Evolutionary conservation across 352 stramenopile species (phyloP).

Genomic region (Globisporangium mamillatum): DNA sequence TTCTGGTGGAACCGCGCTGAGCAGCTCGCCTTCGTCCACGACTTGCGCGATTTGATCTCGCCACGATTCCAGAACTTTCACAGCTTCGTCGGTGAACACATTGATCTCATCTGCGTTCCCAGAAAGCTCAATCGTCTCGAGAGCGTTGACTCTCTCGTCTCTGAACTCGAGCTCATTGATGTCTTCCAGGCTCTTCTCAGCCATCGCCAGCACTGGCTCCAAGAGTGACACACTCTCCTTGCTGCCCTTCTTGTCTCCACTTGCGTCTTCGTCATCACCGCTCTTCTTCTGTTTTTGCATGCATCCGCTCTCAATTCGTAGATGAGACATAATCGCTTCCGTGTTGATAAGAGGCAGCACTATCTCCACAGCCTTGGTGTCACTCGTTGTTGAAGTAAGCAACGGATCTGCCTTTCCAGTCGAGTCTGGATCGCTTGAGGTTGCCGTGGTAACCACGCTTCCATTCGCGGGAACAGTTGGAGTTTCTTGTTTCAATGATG

Average conservation of each 20-base stretch:
- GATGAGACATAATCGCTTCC: slow-evolving; percentile 56
- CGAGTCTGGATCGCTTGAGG: neutral
- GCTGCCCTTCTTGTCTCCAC: slow-evolving; percentile 10
- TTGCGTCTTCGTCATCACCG: slow-evolving; percentile 23
- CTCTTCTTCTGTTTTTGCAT: slow-evolving; percentile 39
- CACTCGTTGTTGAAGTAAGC: neutral
- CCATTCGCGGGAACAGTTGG: neutral
- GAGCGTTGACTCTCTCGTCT: slow-evolving; percentile 55
- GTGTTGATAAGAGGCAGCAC: slow-evolving; percentile 25
- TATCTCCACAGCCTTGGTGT: neutral
- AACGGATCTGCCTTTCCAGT: neutral
- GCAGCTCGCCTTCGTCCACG: slow-evolving; percentile 58
- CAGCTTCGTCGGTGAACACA: slow-evolving; percentile 51
- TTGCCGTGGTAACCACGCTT: neutral
- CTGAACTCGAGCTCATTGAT: slow-evolving; percentile 67
- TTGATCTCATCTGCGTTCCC: slow-evolving; percentile 27
- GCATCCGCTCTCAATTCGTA: slow-evolving; percentile 73
- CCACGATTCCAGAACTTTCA: slow-evolving; percentile 71
- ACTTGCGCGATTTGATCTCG: slow-evolving; percentile 54
- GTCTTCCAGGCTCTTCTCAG: slow-evolving; percentile 61
- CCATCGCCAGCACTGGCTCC: slow-evolving; percentile 54
- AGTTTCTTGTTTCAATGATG: neutral
- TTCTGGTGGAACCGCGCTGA: slow-evolving; percentile 68
- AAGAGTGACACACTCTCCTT: slow-evolving; percentile 33
- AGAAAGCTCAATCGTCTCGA: slow-evolving; percentile 55